Evolutionary conservation across 495 filamentous ascomycete genomes (phyloP), one percentile per base, ranked within the genome.

Genomic region (Diplogelasinospora grovesii): DNA sequence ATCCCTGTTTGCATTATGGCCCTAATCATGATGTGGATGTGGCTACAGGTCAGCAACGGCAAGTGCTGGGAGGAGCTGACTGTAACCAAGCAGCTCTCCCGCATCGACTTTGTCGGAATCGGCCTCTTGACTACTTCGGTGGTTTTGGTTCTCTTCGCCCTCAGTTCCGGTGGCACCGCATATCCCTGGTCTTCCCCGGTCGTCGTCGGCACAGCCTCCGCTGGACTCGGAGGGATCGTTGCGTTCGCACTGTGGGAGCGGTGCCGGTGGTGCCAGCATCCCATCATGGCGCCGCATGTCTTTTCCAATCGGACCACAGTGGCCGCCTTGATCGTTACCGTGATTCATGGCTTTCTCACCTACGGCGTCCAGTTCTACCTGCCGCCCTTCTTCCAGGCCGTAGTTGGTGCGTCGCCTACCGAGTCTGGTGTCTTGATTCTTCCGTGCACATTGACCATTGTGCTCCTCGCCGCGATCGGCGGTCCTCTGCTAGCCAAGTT

Each of bases 301-400:
- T 66, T 66, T 33, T 56, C 49, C 7, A 61, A 63, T 43, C 45
- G 63, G 9, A 65, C 63, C 8, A 55, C 63, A 1, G 35, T 52
- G 1, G 52, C 57, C 10, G 56, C 48, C 25, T 44, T 57, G n/a
- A 22, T 26, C 24, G 30, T 57, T 35, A 57, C 54, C n/a, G 22
- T 43, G n/a, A 22, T 57, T 30, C 54, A 57, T 36, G 54, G 54
- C 25, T 57, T 57, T 25, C 24, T 57, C 24, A 57, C 54, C 4
- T 54, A 58, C 27, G 70, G 61, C 53, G 57, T 56, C 20, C 53
- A 57, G 22, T 73, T 65, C 48, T 75, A 75, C 50, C 49, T 73
- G 0, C 65, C 70, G 0, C 53, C 75, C 2, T 75, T 71, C 49
- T 75, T 75, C 56, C 69, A 71, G 29, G 53, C 55, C 2, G 55